Evolutionary conservation across 108 stramenopile genomes (phyloP).

Genomic region (Cyclotella kingstonii): DNA sequence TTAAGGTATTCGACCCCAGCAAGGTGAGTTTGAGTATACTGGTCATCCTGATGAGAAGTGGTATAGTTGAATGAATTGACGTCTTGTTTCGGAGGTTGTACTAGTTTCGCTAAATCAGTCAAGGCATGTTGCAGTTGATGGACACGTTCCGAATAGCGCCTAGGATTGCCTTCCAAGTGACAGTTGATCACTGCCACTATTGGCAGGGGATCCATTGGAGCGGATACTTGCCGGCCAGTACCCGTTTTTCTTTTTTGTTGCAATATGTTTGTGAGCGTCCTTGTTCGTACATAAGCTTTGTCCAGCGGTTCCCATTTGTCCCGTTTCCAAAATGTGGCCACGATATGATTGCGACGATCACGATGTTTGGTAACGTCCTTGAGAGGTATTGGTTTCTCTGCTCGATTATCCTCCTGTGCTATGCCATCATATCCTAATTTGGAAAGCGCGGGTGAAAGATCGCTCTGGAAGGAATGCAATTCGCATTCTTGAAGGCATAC

Average conservation of each 20-base stretch:
- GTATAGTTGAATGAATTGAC: too few relatives aligned
- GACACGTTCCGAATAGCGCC: constrained; percentile 37
- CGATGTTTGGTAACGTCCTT: constrained; percentile 38
- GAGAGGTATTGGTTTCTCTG: constrained; percentile 10
- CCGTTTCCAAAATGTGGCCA: constrained; percentile 52
- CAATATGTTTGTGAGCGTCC: constrained; percentile 38
- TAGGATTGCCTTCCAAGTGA: constrained; percentile 54
- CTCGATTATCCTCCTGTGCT: constrained; percentile 36
- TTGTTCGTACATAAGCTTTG: constrained; percentile 14
- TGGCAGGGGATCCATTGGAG: constrained; percentile 4
- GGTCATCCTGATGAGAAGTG: not conserved
- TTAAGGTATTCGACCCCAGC: constrained; percentile 16
- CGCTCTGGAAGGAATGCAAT: constrained; percentile 20
- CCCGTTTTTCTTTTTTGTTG: not conserved
- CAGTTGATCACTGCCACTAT: constrained; percentile 47
- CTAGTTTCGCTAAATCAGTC: constrained; percentile 29
- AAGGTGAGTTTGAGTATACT: not conserved
- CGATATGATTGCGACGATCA: constrained; percentile 36
- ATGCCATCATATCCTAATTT: constrained; percentile 45
- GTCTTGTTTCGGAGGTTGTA: not conserved
- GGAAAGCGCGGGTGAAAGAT: constrained; percentile 34
- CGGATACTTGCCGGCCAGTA: not conserved
- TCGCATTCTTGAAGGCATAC: constrained; percentile 55
- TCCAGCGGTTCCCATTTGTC: constrained; percentile 27
- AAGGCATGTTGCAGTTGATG: constrained; percentile 50